Evolutionary conservation across 83 land plant genomes (phyloP).

Genomic region (Isoetes engelmannii): DNA sequence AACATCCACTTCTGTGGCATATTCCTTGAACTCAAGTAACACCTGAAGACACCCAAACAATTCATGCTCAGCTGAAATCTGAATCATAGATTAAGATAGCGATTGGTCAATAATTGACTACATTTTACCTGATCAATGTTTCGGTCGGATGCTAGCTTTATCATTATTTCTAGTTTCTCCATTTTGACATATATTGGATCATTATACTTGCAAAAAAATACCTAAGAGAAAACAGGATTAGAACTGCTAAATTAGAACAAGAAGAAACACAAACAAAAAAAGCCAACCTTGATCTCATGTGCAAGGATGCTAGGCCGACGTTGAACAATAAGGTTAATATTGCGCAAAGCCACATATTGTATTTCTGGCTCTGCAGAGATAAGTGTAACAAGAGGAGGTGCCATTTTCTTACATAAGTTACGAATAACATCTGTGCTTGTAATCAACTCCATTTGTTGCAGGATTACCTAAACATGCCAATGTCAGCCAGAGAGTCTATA

Average conservation of each 20-base stretch:
- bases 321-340: conserved; percentile 96
- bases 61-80: background rate
- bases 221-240: conserved; percentile 40
- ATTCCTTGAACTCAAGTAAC: conserved; percentile 95
- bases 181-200: conserved; percentile 99
- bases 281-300: conserved; percentile 91
- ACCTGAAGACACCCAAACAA: conserved; percentile 44
- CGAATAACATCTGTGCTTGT: conserved; percentile 92
- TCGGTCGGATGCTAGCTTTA: conserved; percentile 97
- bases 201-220: conserved; percentile 99
- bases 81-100: background rate
- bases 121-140: conserved; percentile 87
- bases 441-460: conserved; percentile 98
- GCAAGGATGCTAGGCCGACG: conserved; percentile 94
- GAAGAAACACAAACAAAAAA: background rate
- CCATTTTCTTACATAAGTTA: conserved; percentile 99
- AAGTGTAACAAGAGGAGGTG: conserved; percentile 95
- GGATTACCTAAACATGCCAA: conserved; percentile 64
- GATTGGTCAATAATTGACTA: background rate
- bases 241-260: background rate
- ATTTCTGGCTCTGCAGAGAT: conserved; percentile 99
- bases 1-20: conserved; percentile 99
- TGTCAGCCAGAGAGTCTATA: background rate
- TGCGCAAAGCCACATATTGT: conserved; percentile 95
- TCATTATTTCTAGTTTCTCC: conserved; percentile 99